Base-by-base conservation (phyloP, 2,329 filamentous ascomycete species). In the Penicillium fuscoglaucum region DNA sequence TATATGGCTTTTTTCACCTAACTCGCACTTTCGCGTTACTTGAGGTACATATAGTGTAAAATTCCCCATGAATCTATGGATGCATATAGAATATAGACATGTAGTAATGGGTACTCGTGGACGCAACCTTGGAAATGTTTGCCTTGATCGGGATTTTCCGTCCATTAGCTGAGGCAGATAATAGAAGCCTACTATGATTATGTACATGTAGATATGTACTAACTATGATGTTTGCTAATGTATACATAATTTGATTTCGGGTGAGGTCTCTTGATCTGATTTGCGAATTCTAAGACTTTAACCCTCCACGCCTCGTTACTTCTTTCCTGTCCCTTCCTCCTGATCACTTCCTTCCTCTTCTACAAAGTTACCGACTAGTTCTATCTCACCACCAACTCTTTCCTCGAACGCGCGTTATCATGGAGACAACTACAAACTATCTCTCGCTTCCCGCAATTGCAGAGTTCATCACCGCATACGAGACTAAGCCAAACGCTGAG, bases 391-490 rank as follows among this genome's bases (percentile, higher is more conserved):
- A 13, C 10, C n/a, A 47, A 7, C 13, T 24, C n/a, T 35, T 39
- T 26, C 2, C 29, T 17, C 2, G 0, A 1, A 28, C 47, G 17
- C 12, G 10, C n/a, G 7, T 6, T 29, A 26, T 28, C 40, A 28
- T 46, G 29, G 46, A 48, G 9, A 19, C 19, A 1, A 35, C 2
- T 0, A 21, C 37, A 0, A 46, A 28, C 21, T 46, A 46, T 15
- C 51, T 47, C 6, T 35, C 40, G 7, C 29, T 43, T 19, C 46
- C 45, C 12, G 45, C 46, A 4, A 31, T 56, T 28, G 46, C 47
- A 6, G 47, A 44, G 7, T 43, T 56, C 12, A 24, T 56, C 24
- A 24, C n/a, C 8, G 21, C 21, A 1, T 56, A 56, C 9, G 39
- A 56, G 29, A 8, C 24, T 4, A 33, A 52, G 1, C 46, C 46